Evolutionary conservation across 2,329 filamentous ascomycete genomes (phyloP), one percentile per base, ranked within the genome.

Genomic region (Diaporthe citriasiana): DNA sequence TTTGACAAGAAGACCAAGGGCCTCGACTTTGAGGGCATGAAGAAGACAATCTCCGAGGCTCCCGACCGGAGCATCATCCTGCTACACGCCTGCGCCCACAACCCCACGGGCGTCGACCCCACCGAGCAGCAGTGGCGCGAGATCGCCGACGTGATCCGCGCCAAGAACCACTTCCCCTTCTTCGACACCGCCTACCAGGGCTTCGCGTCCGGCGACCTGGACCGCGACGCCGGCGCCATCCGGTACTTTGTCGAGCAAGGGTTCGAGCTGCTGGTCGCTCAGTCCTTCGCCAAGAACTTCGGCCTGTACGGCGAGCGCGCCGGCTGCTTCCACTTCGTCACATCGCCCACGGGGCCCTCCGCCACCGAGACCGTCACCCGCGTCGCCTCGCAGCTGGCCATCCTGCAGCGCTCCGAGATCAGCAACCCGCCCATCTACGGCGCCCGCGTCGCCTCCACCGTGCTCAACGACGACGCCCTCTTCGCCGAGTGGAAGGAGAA

Each of bases 161-260:
- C 90, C 80, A 95, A 93, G 85, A 90, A 90, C 77, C 96, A 97
- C 84, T 98, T 99, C 87, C 96, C 97, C 80, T 98, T 99, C 90
- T 98, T 99, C 85, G 97, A 99, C 88, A 94, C 91, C 77, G 97
- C 97, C 73, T 99, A 99, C 88, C 97, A 98, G 85, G 96, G 97
- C 73, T 99, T 99, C 82, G 97, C 97, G 4, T 97, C 97, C 0
- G 97, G 97, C 74, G 92, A 97, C 82, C 90, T 98, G 27, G 88
- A 89, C 78, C 91, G 92, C 75, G 97, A 99, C 83, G 94, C 94
- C 77, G 95, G 93, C 87, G 94, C 97, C n/a, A 93, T 99, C 79
- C 93, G 95, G 78, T 94, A 98, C 89, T 99, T 99, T 81, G 88
- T 98, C 80, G 93, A 96, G 81, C 93, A 97, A 83, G 96, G 95